Evolutionary conservation across 148 eudicot genomes (phyloP), one percentile per base, ranked within the genome.

Genomic region (Gaultheria prostrata): DNA sequence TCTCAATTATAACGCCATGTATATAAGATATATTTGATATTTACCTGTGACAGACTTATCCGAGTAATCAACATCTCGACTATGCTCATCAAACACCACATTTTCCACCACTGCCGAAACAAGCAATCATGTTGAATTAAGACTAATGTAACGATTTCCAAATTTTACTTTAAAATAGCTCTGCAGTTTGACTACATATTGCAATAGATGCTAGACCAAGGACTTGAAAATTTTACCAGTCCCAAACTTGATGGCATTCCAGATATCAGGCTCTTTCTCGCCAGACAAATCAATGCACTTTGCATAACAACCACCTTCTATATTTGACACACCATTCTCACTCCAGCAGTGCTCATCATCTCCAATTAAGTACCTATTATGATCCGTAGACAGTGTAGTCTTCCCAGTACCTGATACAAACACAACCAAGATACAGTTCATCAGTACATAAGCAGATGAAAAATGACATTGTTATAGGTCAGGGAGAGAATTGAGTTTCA

Each of bases 51-150:
- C 98, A 6, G 96, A 95, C 81, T 91, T 94, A 69, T 95, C 98
- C 1, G 85, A 21, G 84, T 92, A 95, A 83, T 95, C 98, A 69
- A 94, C 98, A 35, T 92, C 98, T 43, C 98, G 89, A 3, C 89
- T 93, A 87, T 91, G 98, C 85, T 95, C 98, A 82, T 95, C 98
- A 56, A 95, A 95, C 78, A 95, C 98, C 81, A 95, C 98, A 81
- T 95, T 94, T 87, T 95, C 98, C 82, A 95, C 72, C 81, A 95
- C 98, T 95, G 91, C 74, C 69, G 50, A 30, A 33, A 78, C 48
- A 56, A 53, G 67, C 33, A 26, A 35, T 75, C 11, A 33, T 71
- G 18, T 71, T 32, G 0, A 1, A 17, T 71, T 32, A 17, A 39
- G 3, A 15, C n/a, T 18, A 71, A 33, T 8, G 20, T 32, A 70